These are phyloP conservation scores for Botrytis fabae DNA, from an alignment of 2,329 filamentous ascomycete genomes.

Conservation along the genomic window DNA sequence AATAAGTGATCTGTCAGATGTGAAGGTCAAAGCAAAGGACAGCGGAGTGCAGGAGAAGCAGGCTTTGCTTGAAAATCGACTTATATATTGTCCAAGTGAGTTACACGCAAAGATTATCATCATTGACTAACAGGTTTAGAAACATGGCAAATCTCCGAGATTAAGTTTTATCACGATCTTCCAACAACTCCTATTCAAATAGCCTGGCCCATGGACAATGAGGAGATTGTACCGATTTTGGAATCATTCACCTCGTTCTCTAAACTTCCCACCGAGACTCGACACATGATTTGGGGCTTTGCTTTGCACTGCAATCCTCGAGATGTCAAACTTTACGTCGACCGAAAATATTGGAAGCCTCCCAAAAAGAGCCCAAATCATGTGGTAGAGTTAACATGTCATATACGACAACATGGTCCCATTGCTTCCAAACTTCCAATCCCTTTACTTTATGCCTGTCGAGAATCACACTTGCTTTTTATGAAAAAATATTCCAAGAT, in stretches of 20 bases:
- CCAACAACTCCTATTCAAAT: background rate
- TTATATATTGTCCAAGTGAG: background rate
- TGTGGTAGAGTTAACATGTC: background rate
- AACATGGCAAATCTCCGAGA: background rate
- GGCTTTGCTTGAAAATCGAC: background rate
- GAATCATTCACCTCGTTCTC: background rate
- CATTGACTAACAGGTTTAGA: background rate
- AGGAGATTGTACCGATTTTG: background rate
- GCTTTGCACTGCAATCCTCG: background rate
- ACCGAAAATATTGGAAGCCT: background rate
- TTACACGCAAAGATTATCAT: background rate
- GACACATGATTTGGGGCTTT: background rate
- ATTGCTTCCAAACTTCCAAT: background rate
- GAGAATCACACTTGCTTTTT: background rate
- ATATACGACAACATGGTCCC: background rate
- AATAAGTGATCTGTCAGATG: background rate
- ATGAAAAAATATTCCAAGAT: background rate
- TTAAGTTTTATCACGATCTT: constrained; percentile 2
- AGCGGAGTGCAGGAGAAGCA: background rate
- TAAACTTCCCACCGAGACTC: background rate
- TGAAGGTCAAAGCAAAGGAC: background rate
- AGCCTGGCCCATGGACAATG: background rate
- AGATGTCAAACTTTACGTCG: background rate
- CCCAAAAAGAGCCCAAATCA: fast-evolving
- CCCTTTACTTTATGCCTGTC: background rate